Evolutionary conservation across 495 filamentous ascomycete species (phyloP), one percentile per base, ranked within the genome.

Genomic region (Staphylotrichum longicolle): DNA sequence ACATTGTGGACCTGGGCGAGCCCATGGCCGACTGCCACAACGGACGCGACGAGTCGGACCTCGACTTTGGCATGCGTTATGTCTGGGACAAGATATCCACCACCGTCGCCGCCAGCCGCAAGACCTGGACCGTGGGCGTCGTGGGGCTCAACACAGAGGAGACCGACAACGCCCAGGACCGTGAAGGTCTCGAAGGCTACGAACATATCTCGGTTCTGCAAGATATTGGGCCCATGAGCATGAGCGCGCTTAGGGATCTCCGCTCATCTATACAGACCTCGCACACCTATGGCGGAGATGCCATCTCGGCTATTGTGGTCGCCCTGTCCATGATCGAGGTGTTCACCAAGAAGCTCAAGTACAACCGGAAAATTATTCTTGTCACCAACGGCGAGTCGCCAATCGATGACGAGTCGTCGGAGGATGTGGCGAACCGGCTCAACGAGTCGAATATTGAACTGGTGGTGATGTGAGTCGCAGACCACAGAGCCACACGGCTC

Each of bases 21-120:
- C 90, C 94, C 20, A 98, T 96, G 90, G 87, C 83, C 49, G 78
- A 90, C 68, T 83, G 80, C 62, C 83, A 84, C 63, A 79, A 87
- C 78, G 91, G 86, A n/a, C 85, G 95, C 53, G 67, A 73, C 7
- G 81, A 92, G 68, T 88, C 90, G 14, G 90, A 98, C 74, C 84
- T 98, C 4, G 90, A 96, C 58, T 98, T 85, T 81, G 83, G 86
- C 20, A 88, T 98, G 89, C 84, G 84, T 58, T 99, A 96, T 80
- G 85, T 99, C 52, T 99, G 94, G 94, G 94, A 97, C 73, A 91
- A 87, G 67, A 95, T 98, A 66, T 90, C 90, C 1, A 85, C 82
- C 27, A 96, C 90, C 9, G 86, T 98, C 60, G 82, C 87, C 12
- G 90, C 88, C 32, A 88, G 85, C 35, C 86, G 93, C 51, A 96